Percentiles rank a stretch among this genome's conserved stretches.
These are phyloP conservation scores for Fusarium vanettenii DNA, from an alignment of 2,329 filamentous ascomycete genomes.

Conservation along the genomic window DNA sequence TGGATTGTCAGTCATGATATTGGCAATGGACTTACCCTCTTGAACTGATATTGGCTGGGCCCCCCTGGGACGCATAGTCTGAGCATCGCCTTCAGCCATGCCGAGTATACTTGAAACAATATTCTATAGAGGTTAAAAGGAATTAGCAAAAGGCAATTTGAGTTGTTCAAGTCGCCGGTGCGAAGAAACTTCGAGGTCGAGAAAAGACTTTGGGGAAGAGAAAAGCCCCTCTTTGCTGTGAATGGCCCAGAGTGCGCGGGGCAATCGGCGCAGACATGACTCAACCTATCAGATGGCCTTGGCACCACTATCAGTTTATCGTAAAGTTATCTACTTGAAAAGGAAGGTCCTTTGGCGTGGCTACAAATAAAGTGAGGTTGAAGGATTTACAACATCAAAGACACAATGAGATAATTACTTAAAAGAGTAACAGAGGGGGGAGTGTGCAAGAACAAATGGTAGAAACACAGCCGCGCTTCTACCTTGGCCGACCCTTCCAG, in stretches of 20 bases:
- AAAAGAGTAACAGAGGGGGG: neutral
- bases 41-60: neutral
- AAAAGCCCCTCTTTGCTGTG: neutral
- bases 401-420: neutral
- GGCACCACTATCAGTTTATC: neutral
- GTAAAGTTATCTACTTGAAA: neutral
- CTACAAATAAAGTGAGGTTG: neutral
- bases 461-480: neutral
- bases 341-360: neutral
- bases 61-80: no score
- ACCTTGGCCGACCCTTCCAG: neutral
- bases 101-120: neutral
- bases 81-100: neutral
- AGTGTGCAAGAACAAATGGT: neutral
- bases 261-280: neutral
- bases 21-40: neutral
- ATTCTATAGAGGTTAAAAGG: no score
- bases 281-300: neutral
- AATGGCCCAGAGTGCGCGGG: neutral
- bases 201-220: neutral
- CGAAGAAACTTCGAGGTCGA: neutral
- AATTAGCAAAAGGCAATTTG: neutral
- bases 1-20: neutral
- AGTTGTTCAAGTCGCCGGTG: neutral
- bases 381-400: neutral